Percentiles rank a stretch among this genome's conserved stretches.
phyloP scores from a whole-genome alignment of 805 yeast species.

The Saccharomycopsis sp. region DNA sequence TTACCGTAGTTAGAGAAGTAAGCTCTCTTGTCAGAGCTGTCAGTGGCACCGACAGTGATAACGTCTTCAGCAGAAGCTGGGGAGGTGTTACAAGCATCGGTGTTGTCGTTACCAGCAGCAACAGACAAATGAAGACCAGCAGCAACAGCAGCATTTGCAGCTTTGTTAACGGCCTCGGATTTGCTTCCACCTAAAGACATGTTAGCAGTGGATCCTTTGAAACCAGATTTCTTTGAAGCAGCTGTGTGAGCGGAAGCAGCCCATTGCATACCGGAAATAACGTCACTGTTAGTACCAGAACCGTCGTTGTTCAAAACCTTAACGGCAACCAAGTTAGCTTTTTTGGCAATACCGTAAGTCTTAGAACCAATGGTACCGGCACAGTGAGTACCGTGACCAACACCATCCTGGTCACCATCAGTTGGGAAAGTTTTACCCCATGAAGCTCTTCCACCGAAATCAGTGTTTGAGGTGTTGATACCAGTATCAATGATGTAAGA shows the following conservation, averaged over 20 bases:
- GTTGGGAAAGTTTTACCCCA: slow-evolving; percentile 53
- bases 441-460: slow-evolving; percentile 52
- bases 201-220: slow-evolving; percentile 56
- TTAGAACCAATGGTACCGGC: slow-evolving; percentile 58
- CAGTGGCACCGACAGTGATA: slow-evolving; percentile 47
- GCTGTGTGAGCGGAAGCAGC: slow-evolving; percentile 55
- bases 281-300: slow-evolving; percentile 58
- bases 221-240: slow-evolving; percentile 43
- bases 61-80: slow-evolving; percentile 52
- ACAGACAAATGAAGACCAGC: slow-evolving; percentile 55
- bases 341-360: slow-evolving; percentile 55
- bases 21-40: slow-evolving; percentile 39
- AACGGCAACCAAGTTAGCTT: slow-evolving; percentile 51
- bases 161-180: slow-evolving; percentile 49
- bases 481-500: slow-evolving; percentile 54
- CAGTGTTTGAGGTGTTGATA: slow-evolving; percentile 45
- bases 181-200: slow-evolving; percentile 59
- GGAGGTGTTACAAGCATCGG: slow-evolving; percentile 52
- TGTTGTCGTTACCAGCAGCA: slow-evolving; percentile 57
- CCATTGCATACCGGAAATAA: slow-evolving; percentile 75
- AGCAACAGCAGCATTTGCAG: slow-evolving; percentile 51
- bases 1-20: slow-evolving; percentile 48
- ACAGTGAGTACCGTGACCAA: slow-evolving; percentile 64
- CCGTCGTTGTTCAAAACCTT: slow-evolving; percentile 55
- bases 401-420: slow-evolving; percentile 44